Conservation (phyloP, 164 flowering plant species). For the Vitis cinerea region DNA sequence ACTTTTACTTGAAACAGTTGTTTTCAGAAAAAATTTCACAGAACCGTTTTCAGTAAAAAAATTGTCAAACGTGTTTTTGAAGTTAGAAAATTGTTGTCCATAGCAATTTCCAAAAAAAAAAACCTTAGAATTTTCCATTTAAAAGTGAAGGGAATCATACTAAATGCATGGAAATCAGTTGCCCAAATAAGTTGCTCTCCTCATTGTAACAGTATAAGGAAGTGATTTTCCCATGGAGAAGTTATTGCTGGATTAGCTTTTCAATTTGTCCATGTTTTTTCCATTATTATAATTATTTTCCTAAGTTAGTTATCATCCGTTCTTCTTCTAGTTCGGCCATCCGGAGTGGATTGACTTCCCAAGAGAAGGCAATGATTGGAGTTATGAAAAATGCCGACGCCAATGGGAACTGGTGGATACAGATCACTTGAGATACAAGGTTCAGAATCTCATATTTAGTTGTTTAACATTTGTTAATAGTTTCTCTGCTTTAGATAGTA, state of each 20-base stretch:
- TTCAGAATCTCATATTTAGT: slow-evolving; percentile 15
- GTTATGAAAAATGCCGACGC: slow-evolving; percentile 86
- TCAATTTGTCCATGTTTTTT: not conserved
- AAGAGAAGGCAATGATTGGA: slow-evolving; percentile 96
- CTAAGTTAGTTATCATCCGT: slow-evolving; percentile 9
- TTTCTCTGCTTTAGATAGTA: not conserved
- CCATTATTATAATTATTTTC: not conserved
- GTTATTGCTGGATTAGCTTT: not conserved
- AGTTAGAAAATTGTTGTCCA: no score
- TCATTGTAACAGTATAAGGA: not conserved
- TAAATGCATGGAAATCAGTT: not conserved
- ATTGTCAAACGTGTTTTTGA: no score
- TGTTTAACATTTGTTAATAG: not conserved
- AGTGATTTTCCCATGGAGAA: not conserved
- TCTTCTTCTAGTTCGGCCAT: slow-evolving; percentile 82
- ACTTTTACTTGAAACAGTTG: no score
- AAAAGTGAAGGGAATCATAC: not conserved
- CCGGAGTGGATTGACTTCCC: slow-evolving; percentile 99
- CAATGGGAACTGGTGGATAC: slow-evolving; percentile 88
- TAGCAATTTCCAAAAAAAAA: no score
- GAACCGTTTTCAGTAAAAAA: no score
- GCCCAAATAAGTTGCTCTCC: not conserved
- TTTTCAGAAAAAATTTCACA: no score
- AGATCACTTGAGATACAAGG: slow-evolving; percentile 92
- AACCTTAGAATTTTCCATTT: not conserved